Evolutionary conservation across 2,329 filamentous ascomycete genomes (phyloP).

Genomic region (Fusarium verrucosum): DNA sequence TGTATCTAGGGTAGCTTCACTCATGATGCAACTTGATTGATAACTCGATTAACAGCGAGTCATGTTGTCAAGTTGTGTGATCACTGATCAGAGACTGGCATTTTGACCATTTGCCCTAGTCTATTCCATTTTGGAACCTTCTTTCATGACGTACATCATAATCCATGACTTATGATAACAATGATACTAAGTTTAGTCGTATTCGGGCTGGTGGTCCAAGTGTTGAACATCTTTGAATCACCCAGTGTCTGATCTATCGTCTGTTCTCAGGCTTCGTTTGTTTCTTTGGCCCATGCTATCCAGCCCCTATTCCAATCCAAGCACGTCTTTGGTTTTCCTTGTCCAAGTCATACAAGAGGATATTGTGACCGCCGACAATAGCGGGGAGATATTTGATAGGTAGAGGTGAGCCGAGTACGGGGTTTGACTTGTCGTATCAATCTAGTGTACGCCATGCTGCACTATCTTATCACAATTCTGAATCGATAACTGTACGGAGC

Average conservation of each 20-base stretch:
- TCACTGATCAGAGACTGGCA: too few species aligned
- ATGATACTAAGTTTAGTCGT: background rate
- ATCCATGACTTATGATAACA: background rate
- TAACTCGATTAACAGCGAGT: background rate
- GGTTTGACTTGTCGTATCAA: conserved; percentile 16
- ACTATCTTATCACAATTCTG: conserved; percentile 23
- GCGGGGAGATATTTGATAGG: background rate
- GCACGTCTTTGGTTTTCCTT: background rate
- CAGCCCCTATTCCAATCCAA: background rate
- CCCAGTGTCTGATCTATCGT: conserved; percentile 29
- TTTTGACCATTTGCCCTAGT: background rate
- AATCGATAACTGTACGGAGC: conserved; percentile 22
- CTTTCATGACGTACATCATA: background rate
- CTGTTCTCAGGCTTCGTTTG: conserved; percentile 24
- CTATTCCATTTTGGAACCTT: background rate
- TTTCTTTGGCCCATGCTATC: background rate
- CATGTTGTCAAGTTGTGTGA: background rate
- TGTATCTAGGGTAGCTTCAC: background rate
- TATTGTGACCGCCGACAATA: background rate
- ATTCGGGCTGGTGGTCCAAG: conserved; percentile 19
- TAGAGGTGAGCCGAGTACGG: background rate
- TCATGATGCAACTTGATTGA: background rate
- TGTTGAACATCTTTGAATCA: conserved; percentile 26
- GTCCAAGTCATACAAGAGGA: background rate
- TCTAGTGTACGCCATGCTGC: conserved; percentile 8